Percentiles rank a stretch among this genome's conserved stretches.
Evolutionary conservation across 78 protist genomes (phyloP).

Genomic region (Monosiga brevicollis): DNA sequence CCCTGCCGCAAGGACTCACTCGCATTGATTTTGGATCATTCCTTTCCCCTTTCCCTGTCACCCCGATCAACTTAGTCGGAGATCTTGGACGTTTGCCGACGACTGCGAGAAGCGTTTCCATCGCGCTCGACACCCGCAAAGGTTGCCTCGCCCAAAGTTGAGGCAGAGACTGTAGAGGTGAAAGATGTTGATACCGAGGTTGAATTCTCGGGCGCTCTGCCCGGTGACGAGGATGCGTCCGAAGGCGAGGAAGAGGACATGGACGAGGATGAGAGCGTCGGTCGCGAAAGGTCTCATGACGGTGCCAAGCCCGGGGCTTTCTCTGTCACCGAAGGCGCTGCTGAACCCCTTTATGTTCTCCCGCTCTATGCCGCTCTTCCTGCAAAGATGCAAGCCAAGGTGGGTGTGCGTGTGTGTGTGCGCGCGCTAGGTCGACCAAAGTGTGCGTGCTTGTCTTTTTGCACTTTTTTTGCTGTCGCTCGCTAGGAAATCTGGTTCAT

Average conservation of each 20-base stretch:
- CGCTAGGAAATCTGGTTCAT: no score
- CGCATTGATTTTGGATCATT: no score
- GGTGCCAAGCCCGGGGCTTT: no score
- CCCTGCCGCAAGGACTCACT: no score
- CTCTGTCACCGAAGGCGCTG: no score
- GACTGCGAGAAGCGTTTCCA: conserved; percentile 34
- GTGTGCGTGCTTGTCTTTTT: neutral
- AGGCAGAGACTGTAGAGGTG: neutral
- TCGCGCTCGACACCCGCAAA: neutral
- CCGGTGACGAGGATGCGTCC: neutral
- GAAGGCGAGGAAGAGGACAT: conserved; percentile 5
- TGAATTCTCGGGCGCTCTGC: neutral
- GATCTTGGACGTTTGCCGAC: conserved; percentile 43
- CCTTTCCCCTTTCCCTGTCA: no score
- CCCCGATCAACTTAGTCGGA: conserved; percentile 39
- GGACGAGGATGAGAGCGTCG: neutral
- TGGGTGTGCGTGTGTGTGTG: conserved; percentile 6
- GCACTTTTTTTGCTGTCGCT: neutral
- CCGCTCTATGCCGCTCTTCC: conserved; percentile 88
- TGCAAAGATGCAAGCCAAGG: conserved; percentile 63
- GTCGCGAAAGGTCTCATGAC: neutral
- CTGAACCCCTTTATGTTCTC: conserved; percentile 67
- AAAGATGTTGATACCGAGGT: conserved; percentile 28
- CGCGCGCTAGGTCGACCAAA: neutral
- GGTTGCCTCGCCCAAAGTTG: neutral